Conservation (phyloP, 441 rosid species). For the Francoa sonchifolia region DNA sequence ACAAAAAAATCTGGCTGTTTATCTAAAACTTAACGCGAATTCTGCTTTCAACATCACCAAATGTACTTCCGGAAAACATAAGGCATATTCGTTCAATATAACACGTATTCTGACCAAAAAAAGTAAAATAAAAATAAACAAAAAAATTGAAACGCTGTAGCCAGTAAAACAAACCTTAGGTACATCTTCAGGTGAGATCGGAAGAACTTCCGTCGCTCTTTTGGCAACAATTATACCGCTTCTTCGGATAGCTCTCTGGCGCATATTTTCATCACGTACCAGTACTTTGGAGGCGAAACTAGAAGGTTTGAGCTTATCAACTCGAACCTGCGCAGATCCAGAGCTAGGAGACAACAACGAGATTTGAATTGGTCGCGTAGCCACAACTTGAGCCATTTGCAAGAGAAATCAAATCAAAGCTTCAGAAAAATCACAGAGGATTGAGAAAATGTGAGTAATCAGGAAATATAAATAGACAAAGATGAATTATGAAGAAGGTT, state of each 20-base stretch:
- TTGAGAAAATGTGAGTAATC: background rate
- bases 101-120: too few species aligned
- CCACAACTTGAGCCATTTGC: too few species aligned
- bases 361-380: background rate
- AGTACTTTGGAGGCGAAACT: background rate
- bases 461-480: background rate
- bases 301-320: background rate
- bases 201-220: slow-evolving; percentile 52
- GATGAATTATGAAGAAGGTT: too few species aligned
- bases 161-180: slow-evolving; percentile 40
- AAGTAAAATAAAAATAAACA: too few species aligned
- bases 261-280: background rate
- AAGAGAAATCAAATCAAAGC: too few species aligned
- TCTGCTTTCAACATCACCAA: too few species aligned
- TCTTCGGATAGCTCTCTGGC: background rate
- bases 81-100: too few species aligned
- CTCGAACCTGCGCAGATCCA: background rate
- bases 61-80: too few species aligned
- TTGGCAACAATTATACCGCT: background rate
- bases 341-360: background rate
- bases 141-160: too few species aligned
- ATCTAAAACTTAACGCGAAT: too few species aligned
- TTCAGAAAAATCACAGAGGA: background rate
- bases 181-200: slow-evolving; percentile 66
- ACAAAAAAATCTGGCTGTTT: too few species aligned